Evolutionary conservation across 148 eudicot species (phyloP).

Genomic region (Silene uniflora): DNA sequence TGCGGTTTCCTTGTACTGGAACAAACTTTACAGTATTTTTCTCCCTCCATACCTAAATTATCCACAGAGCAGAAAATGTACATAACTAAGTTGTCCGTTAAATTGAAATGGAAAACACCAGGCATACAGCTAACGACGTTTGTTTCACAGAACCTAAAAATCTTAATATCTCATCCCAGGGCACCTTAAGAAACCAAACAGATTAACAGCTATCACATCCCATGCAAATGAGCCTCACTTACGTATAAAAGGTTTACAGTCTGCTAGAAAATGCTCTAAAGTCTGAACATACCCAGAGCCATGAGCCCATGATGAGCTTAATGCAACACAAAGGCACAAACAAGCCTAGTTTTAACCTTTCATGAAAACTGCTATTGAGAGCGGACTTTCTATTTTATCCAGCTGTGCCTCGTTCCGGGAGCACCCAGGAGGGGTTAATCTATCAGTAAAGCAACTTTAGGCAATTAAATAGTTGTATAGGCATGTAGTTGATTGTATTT

Average conservation of each 20-base stretch:
- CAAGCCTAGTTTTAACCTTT: neutral
- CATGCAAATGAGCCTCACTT: too few species aligned
- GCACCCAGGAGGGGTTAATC: too few species aligned
- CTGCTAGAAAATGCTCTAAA: too few species aligned
- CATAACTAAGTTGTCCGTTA: neutral
- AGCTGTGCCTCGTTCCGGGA: too few species aligned
- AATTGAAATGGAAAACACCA: neutral
- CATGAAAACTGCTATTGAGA: neutral
- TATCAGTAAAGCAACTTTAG: too few species aligned
- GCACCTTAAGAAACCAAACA: too few species aligned
- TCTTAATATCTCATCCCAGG: too few species aligned
- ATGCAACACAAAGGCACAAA: neutral
- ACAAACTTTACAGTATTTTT: constrained; percentile 80
- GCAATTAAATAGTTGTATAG: neutral
- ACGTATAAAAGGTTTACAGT: too few species aligned
- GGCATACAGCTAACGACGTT: neutral
- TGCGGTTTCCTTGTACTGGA: constrained; percentile 80
- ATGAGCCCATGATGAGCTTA: neutral
- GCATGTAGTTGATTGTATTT: neutral
- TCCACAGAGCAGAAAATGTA: neutral
- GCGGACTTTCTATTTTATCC: neutral
- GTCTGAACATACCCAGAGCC: neutral
- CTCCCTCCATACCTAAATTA: constrained; percentile 36
- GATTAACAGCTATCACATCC: neutral
- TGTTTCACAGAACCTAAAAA: too few species aligned